phyloP scores from a whole-genome alignment of 176 grass and related monocot genomes.

The Eragrostis nindensis region DNA sequence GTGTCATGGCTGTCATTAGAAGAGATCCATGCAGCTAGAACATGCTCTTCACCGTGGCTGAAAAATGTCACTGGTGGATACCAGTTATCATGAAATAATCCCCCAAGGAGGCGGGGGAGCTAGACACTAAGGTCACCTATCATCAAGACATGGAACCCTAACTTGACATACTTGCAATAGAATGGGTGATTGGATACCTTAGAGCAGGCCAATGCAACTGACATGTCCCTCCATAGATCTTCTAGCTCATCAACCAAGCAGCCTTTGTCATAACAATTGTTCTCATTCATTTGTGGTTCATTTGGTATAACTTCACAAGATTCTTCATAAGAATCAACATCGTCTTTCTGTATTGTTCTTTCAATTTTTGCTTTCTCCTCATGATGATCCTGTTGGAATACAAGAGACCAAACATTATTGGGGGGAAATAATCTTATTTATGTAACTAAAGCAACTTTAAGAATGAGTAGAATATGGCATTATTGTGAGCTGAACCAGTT shows the following conservation, averaged over 20 bases:
- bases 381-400: constrained; percentile 29
- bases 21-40: neutral
- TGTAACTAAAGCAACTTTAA: constrained; percentile 2
- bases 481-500: neutral
- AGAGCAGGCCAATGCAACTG: constrained; percentile 64
- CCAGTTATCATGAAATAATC: neutral
- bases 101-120: neutral
- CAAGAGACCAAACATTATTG: constrained; percentile 27
- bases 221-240: constrained; percentile 69
- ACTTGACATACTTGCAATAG: constrained; percentile 21
- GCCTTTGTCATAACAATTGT: constrained; percentile 10
- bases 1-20: too few species aligned
- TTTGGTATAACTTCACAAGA: constrained; percentile 40
- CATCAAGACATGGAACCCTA: constrained; percentile 12
- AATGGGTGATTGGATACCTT: constrained; percentile 51
- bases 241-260: constrained; percentile 50
- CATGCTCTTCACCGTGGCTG: neutral
- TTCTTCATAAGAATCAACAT: constrained; percentile 25
- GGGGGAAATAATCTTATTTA: neutral
- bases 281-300: constrained; percentile 9
- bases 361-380: constrained; percentile 2
- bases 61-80: neutral
- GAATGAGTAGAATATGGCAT: neutral
- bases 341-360: constrained; percentile 5
- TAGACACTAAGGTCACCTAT: neutral